Evolutionary conservation across 495 filamentous ascomycete species (phyloP).

Genomic region (Poronia punctata): DNA sequence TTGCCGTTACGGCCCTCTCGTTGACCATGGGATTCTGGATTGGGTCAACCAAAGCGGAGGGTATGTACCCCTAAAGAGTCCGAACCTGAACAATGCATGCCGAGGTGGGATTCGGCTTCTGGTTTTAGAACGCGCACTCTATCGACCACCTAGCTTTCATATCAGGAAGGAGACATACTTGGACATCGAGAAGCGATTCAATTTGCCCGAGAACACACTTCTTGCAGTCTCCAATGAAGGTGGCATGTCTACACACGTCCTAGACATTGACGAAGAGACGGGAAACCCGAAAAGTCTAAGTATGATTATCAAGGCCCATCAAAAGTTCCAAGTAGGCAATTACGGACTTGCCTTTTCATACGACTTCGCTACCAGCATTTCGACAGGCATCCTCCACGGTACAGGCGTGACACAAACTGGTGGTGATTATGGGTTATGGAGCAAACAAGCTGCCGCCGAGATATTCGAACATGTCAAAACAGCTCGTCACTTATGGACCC

Average conservation of each 20-base stretch:
- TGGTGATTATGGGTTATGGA: not conserved
- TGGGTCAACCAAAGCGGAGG: not conserved
- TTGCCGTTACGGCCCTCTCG: not conserved
- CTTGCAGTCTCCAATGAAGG: not conserved
- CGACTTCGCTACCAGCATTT: not conserved
- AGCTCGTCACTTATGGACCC: not conserved
- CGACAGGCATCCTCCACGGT: slow-evolving; percentile 2
- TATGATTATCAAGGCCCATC: slow-evolving; percentile 4
- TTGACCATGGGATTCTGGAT: not conserved
- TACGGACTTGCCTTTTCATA: slow-evolving; percentile 4
- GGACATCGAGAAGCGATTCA: slow-evolving; percentile 2
- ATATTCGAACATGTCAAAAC: slow-evolving; percentile 4
- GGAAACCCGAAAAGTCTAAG: not conserved
- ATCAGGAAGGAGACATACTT: slow-evolving; percentile 2
- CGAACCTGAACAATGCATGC: not conserved
- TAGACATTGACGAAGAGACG: slow-evolving; percentile 1
- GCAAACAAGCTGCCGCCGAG: not conserved
- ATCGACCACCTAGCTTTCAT: slow-evolving; percentile 1
- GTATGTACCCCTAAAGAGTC: not conserved
- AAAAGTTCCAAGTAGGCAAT: slow-evolving; percentile 5
- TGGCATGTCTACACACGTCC: not conserved
- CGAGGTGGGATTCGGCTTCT: slow-evolving; percentile 1
- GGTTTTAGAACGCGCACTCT: not conserved
- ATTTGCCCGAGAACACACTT: not conserved
- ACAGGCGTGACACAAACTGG: slow-evolving; percentile 1